Evolutionary conservation across 768 basidiomycete species (phyloP), one percentile per base, ranked within the genome.

Genomic region (Mycena albidolilacea): DNA sequence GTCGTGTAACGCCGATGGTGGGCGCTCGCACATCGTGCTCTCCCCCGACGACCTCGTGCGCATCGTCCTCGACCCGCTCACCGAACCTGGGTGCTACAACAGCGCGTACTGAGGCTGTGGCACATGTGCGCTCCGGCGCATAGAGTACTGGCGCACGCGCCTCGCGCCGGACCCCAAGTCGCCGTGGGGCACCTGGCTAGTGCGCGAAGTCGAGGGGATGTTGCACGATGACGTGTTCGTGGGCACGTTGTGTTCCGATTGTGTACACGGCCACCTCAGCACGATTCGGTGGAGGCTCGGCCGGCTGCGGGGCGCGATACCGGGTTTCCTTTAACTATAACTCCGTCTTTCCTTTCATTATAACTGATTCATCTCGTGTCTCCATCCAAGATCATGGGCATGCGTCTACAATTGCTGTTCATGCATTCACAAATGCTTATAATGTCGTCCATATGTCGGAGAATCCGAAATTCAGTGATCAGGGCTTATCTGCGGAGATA

Each of bases 21-120:
- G 81, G 0, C 78, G 69, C 23, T 78, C 79, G 12, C 79, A 83
- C 64, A 52, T 78, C 66, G 75, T 77, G 12, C 79, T 84, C 1
- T 75, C 78, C 30, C 77, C 9, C 69, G 77, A 80, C 39, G 62
- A 67, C 21, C 76, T 77, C 48, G 57, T 77, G 30, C 1, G 30
- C 30, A 30, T 30, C 30, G 30, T 30, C 30, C 30, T 30, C 30
- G 30, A 30, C 30, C 76, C 76, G 35, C 70, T 75, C 54, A 30
- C 71, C 44, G 75, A 70, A 69, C 4, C 70, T 66, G 58, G 57
- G 30, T 55, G 64, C 38, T 30, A 50, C 57, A 60, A 30, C 30
- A 30, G 64, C 57, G 37, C 54, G 23, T 19, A 70, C 71, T 55
- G 70, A 30, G 30, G 30, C 1, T 30, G 70, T 70, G 64, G 78